Evolutionary conservation across 2,329 filamentous ascomycete species (phyloP).

Genomic region (Fusarium sp.): DNA sequence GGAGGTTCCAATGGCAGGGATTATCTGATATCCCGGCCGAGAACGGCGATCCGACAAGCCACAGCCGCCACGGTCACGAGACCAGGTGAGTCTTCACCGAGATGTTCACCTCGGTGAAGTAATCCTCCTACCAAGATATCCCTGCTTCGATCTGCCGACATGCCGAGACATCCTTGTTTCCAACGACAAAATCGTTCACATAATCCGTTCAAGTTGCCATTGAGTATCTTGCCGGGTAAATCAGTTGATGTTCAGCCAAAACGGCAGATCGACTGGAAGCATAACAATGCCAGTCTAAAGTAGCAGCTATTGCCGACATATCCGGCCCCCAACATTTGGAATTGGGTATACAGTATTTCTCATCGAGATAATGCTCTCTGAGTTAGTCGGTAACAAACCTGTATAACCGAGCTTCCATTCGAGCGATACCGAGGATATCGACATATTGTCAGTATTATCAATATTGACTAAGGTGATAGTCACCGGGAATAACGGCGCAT

Average conservation of each 20-base stretch:
- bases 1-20: constrained; percentile 16
- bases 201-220: constrained; percentile 12
- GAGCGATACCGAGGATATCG: constrained; percentile 28
- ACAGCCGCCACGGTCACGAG: constrained; percentile 19
- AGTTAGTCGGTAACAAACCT: neutral
- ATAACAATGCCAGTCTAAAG: neutral
- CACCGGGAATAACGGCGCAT: constrained; percentile 36
- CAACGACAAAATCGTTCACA: constrained; percentile 1
- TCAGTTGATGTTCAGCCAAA: neutral
- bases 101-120: constrained; percentile 26
- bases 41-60: constrained; percentile 14
- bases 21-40: constrained; percentile 22
- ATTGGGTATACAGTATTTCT: neutral
- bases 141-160: constrained; percentile 29
- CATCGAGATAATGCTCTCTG: neutral
- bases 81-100: constrained; percentile 1
- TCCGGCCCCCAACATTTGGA: neutral
- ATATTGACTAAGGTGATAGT: constrained; percentile 2
- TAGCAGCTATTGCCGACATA: constrained; percentile 9
- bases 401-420: constrained; percentile 34
- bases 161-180: constrained; percentile 26
- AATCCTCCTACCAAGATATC: neutral
- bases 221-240: constrained; percentile 15
- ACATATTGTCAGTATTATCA: neutral
- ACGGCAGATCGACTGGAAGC: neutral